Conservation (phyloP, 352 stramenopile species). For the Phytopythium helicoides region DNA sequence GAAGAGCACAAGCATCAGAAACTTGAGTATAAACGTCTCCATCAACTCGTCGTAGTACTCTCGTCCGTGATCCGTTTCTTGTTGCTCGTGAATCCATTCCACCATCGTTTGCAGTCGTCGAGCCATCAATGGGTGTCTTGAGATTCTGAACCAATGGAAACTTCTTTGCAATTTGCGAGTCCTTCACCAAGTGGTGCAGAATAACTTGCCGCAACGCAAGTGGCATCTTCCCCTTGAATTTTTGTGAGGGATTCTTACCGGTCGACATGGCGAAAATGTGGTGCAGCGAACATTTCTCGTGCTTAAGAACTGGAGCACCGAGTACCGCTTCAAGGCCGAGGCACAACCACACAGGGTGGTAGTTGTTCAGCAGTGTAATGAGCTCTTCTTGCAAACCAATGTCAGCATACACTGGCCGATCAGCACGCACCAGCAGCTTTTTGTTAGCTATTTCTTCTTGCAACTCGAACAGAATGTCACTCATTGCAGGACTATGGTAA, state of each 20-base stretch:
- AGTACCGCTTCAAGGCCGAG: slow-evolving; percentile 89
- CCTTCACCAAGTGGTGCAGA: slow-evolving; percentile 65
- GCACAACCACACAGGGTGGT: slow-evolving; percentile 90
- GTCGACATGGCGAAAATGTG: slow-evolving; percentile 40
- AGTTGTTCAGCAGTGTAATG: slow-evolving; percentile 86
- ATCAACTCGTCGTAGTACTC: slow-evolving; percentile 86
- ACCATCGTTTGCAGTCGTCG: slow-evolving; percentile 27
- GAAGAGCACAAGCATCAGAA: slow-evolving; percentile 93
- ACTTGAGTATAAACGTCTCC: slow-evolving; percentile 86
- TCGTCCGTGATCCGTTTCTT: slow-evolving; percentile 75
- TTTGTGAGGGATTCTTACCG: slow-evolving; percentile 14
- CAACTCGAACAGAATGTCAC: slow-evolving; percentile 55
- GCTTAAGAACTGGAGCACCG: slow-evolving; percentile 46
- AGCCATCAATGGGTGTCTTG: slow-evolving; percentile 63
- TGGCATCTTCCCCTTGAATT: slow-evolving; percentile 44
- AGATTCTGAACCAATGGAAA: slow-evolving; percentile 74
- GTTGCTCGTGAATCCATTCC: slow-evolving; percentile 41
- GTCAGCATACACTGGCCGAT: slow-evolving; percentile 90
- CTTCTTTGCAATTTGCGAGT: slow-evolving; percentile 50
- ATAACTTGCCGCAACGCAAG: slow-evolving; percentile 53
- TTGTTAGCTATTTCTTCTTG: slow-evolving; percentile 70
- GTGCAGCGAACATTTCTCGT: slow-evolving; percentile 58
- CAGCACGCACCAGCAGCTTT: slow-evolving; percentile 77
- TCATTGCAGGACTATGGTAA: slow-evolving; percentile 52
- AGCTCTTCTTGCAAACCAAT: slow-evolving; percentile 88